A percentile compares a stretch with the other conserved stretches of the same genome.
Conservation (phyloP, 106 monocot species). For the Acanthochlamys bracteata region DNA sequence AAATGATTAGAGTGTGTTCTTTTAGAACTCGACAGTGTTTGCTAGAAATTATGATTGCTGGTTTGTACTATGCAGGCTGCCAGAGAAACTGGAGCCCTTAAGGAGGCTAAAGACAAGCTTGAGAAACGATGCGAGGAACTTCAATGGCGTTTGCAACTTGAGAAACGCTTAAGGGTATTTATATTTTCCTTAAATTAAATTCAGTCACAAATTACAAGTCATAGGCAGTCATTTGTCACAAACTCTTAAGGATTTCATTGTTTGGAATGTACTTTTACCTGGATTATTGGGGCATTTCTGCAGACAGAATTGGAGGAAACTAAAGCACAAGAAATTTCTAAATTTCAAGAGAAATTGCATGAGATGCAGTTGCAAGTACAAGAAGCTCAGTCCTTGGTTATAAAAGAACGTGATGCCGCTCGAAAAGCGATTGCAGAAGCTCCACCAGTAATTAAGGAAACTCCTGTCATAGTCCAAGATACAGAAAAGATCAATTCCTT, state of each 20-base stretch:
- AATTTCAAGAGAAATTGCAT: conserved; percentile 55
- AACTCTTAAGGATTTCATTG: too few species aligned
- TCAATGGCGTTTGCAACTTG: conserved; percentile 86
- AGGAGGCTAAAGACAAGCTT: conserved; percentile 92
- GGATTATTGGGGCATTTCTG: conserved; percentile 4
- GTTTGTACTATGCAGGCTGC: conserved; percentile 47
- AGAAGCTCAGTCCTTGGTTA: conserved; percentile 59
- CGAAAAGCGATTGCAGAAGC: conserved; percentile 75
- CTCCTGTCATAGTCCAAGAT: conserved; percentile 76
- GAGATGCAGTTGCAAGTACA: conserved; percentile 58
- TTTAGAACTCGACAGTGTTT: not conserved
- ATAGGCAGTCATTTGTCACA: too few species aligned
- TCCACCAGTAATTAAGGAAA: conserved; percentile 82
- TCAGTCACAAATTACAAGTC: too few species aligned
- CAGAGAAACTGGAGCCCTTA: conserved; percentile 90
- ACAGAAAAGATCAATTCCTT: conserved; percentile 64
- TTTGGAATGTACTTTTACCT: too few species aligned
- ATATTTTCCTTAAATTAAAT: not conserved
- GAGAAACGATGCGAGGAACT: conserved; percentile 97
- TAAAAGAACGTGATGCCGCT: conserved; percentile 70
- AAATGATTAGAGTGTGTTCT: not conserved
- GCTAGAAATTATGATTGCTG: not conserved
- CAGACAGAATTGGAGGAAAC: conserved; percentile 90
- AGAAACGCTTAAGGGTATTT: conserved; percentile 79
- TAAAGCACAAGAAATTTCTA: conserved; percentile 72